These are phyloP conservation scores for Pyricularia sp. DNA, from an alignment of 2,329 filamentous ascomycete genomes.

Conservation along the genomic window DNA sequence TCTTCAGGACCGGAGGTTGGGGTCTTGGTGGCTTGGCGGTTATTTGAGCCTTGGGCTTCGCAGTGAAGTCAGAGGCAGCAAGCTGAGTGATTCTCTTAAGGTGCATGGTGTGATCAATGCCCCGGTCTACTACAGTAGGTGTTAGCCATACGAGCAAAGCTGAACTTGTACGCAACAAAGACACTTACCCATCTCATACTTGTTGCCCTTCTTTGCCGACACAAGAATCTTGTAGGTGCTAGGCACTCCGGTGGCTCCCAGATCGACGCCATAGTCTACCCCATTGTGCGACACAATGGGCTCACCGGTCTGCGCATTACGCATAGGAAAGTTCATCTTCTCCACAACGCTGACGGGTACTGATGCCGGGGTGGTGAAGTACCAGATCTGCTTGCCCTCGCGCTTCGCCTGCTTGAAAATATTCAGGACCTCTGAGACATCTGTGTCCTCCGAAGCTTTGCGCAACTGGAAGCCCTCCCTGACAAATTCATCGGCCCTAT, in stretches of 20 bases:
- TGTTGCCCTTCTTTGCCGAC: slow-evolving; percentile 43
- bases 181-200: slow-evolving; percentile 44
- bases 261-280: slow-evolving; percentile 50
- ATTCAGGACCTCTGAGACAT: slow-evolving; percentile 35
- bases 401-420: slow-evolving; percentile 50
- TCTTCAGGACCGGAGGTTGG: slow-evolving; percentile 59
- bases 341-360: slow-evolving; percentile 60
- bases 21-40: slow-evolving; percentile 43
- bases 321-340: slow-evolving; percentile 51
- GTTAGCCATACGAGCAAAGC: slow-evolving; percentile 11
- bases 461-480: slow-evolving; percentile 45
- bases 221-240: slow-evolving; percentile 51
- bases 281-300: slow-evolving; percentile 54
- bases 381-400: slow-evolving; percentile 69
- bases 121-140: slow-evolving; percentile 25
- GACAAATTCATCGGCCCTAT: slow-evolving; percentile 25
- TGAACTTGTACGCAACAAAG: background rate
- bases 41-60: slow-evolving; percentile 8
- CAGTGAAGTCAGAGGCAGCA: slow-evolving; percentile 24
- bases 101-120: slow-evolving; percentile 52
- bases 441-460: slow-evolving; percentile 32
- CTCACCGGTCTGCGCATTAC: slow-evolving; percentile 41
- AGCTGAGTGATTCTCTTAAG: slow-evolving; percentile 55
- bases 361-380: slow-evolving; percentile 64
- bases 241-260: slow-evolving; percentile 40